Evolutionary conservation across 1,284 basidiomycete species (phyloP), one percentile per base, ranked within the genome.

Genomic region (Thecaphora thlaspeos): DNA sequence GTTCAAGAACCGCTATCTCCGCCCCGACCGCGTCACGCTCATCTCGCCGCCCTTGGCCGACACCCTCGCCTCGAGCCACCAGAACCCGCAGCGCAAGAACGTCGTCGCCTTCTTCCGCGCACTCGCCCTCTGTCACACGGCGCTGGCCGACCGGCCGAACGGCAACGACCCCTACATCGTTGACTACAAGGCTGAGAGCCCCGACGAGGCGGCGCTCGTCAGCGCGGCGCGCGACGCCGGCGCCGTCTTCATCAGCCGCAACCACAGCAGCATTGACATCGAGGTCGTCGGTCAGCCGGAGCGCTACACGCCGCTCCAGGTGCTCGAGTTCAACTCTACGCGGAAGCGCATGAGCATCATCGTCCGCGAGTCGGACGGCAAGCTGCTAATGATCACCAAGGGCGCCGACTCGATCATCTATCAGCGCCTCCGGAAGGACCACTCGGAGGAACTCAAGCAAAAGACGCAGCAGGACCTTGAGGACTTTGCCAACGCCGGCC

Each of bases 391-490:
- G 65, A 93, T 93, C 77, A 90, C 88, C 82, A 97, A 96, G 79
- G 93, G 93, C n/a, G 93, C 93, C 10, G 93, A 97, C 79, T 90
- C 87, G 67, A 91, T 97, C 70, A 89, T 97, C 70, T 94, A 93
- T 75, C 86, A 88, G 68, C 86, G 93, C 12, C 82, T 98, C 2
- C 83, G 84, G 18, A 79, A 81, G 26, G 84, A 89, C 65, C 90
- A 91, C 71, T 88, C 94, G 68, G 81, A 82, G 14, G 82, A 72
- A 47, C 74, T 95, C 58, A 91, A 91, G 81, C 85, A 85, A 49
- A 80, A 84, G 74, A 96, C 92, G 23, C 82, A 83, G 64, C 84
- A 84, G 76, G 91, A 97, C 76, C 88, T 96, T 84, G 93, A 96
- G 79, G 82, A 82, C 46, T 96, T 95, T 78, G 93, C 94, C 49